A percentile compares a stretch with the other conserved stretches of the same genome.
phyloP scores from a whole-genome alignment of 495 filamentous ascomycete genomes.

The Xylaria bambusicola region DNA sequence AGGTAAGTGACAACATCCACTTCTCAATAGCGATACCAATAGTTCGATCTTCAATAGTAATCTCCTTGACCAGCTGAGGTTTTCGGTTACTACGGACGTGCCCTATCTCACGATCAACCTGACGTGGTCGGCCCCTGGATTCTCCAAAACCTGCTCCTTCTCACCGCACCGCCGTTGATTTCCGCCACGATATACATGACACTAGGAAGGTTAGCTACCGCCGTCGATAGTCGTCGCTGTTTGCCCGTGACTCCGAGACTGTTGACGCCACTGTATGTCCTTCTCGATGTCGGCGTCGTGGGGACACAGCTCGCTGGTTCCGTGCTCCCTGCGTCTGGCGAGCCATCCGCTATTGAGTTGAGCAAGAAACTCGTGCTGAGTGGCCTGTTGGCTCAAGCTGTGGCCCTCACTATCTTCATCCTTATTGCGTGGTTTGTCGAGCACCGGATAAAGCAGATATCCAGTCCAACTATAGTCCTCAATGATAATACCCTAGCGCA shows the following conservation, averaged over 20 bases:
- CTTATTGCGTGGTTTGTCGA: slow-evolving; percentile 45
- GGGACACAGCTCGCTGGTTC: slow-evolving; percentile 42
- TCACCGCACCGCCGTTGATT: slow-evolving; percentile 7
- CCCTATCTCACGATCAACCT: slow-evolving; percentile 35
- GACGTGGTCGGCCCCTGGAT: slow-evolving; percentile 4
- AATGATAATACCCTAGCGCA: not conserved
- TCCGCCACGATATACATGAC: slow-evolving; percentile 49
- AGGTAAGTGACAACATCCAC: slow-evolving; percentile 24
- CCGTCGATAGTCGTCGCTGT: slow-evolving; percentile 47
- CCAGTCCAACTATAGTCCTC: not conserved
- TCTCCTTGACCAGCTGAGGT: slow-evolving; percentile 39
- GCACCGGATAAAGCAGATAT: slow-evolving; percentile 17
- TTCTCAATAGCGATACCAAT: not conserved
- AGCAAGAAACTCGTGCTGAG: slow-evolving; percentile 49
- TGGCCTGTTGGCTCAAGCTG: slow-evolving; percentile 50
- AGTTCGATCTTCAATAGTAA: too few species aligned
- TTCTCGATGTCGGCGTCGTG: slow-evolving; percentile 48
- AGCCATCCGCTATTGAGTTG: slow-evolving; percentile 22
- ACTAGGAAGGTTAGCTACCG: slow-evolving; percentile 41
- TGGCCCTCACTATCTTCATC: slow-evolving; percentile 55
- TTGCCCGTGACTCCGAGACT: slow-evolving; percentile 37
- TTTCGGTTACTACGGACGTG: slow-evolving; percentile 52
- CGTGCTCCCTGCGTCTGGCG: slow-evolving; percentile 35
- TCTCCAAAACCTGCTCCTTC: slow-evolving; percentile 16
- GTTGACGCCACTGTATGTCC: slow-evolving; percentile 49